phyloP scores from a whole-genome alignment of 305 asterid genomes.

The Fraxinus platypoda region DNA sequence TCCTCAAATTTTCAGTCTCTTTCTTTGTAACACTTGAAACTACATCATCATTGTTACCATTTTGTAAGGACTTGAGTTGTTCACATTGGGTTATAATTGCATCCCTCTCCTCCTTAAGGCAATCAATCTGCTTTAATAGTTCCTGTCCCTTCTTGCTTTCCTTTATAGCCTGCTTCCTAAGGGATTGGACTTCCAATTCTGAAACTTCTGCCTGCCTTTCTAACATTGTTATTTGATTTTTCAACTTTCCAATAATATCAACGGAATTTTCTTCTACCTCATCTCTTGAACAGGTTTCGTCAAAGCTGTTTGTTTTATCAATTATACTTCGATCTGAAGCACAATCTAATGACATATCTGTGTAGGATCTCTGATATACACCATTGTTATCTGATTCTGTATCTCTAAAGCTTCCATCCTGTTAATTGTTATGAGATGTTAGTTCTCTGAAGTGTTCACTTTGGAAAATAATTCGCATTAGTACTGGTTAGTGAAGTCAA shows the following conservation, averaged over 20 bases:
- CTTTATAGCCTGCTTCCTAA: constrained; percentile 65
- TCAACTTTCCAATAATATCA: constrained; percentile 29
- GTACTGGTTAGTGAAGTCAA: constrained; percentile 19
- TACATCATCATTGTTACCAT: constrained; percentile 33
- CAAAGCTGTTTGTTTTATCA: constrained; percentile 22
- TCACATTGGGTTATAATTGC: constrained; percentile 58
- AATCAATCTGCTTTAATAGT: constrained; percentile 48
- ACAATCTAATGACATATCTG: constrained; percentile 29
- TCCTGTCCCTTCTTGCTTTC: constrained; percentile 71
- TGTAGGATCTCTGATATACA: constrained; percentile 26
- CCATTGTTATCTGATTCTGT: constrained; percentile 35
- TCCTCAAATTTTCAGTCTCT: constrained; percentile 36
- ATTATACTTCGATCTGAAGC: constrained; percentile 31
- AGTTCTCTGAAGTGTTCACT: constrained; percentile 51
- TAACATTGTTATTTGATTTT: constrained; percentile 42
- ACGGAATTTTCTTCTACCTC: constrained; percentile 29
- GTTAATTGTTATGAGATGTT: constrained; percentile 36
- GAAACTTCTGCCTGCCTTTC: constrained; percentile 75
- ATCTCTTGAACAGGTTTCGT: constrained; percentile 31
- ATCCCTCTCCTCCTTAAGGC: constrained; percentile 61
- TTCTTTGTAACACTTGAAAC: constrained; percentile 27
- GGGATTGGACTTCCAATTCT: constrained; percentile 75
- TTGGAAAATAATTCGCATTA: constrained; percentile 28
- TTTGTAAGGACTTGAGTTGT: constrained; percentile 45
- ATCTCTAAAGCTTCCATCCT: constrained; percentile 43